These are phyloP conservation scores for Penicillium concentricum DNA, from an alignment of 2,329 filamentous ascomycete genomes.

Conservation along the genomic window DNA sequence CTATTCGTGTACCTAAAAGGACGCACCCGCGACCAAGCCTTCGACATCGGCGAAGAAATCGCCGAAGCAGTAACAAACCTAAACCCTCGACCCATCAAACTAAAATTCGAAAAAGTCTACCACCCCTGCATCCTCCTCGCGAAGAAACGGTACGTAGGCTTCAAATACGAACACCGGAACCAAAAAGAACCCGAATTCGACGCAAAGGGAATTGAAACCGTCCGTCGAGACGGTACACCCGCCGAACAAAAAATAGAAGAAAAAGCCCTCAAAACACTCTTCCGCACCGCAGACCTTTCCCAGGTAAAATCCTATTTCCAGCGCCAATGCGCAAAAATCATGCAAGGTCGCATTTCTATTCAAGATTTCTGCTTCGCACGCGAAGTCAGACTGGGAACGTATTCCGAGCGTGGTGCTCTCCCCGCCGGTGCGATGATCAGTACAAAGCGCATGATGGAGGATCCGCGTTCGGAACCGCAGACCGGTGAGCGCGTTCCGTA, in stretches of 20 bases:
- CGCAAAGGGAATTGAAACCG: constrained; percentile 97
- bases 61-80: constrained; percentile 80
- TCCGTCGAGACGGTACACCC: constrained; percentile 88
- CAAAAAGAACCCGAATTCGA: constrained; percentile 87
- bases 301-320: constrained; percentile 90
- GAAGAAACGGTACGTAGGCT: constrained; percentile 97
- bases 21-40: constrained; percentile 81
- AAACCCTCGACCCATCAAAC: constrained; percentile 88
- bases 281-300: constrained; percentile 84
- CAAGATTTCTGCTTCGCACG: constrained; percentile 95
- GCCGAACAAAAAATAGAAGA: constrained; percentile 97
- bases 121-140: constrained; percentile 90
- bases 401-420: constrained; percentile 70
- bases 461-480: constrained; percentile 84
- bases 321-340: constrained; percentile 84
- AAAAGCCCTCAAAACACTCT: constrained; percentile 82
- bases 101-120: constrained; percentile 99
- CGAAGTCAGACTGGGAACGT: constrained; percentile 87
- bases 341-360: constrained; percentile 81
- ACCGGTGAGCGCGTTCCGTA: constrained; percentile 95
- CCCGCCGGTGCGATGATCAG: constrained; percentile 89
- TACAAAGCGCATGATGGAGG: constrained; percentile 79
- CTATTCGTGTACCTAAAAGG: constrained; percentile 89
- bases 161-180: constrained; percentile 81
- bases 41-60: constrained; percentile 90